Percentiles rank a stretch among this genome's conserved stretches.
These are phyloP conservation scores for Cercospora zeina DNA, from an alignment of 2,329 filamentous ascomycete genomes.

Conservation along the genomic window DNA sequence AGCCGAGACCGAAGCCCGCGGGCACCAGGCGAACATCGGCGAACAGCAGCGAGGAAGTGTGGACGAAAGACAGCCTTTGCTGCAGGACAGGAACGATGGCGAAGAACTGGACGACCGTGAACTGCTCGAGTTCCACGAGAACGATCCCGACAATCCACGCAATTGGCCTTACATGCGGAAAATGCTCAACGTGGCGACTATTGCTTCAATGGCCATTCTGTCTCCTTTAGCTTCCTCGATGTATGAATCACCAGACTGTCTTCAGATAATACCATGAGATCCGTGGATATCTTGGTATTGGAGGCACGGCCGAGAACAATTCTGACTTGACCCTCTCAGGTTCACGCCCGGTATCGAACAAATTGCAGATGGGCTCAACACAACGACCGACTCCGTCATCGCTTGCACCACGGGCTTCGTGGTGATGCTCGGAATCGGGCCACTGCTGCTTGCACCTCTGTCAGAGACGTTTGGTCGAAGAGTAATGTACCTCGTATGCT, in stretches of 20 bases:
- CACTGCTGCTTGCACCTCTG: slow-evolving; percentile 50
- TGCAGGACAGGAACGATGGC: slow-evolving; percentile 37
- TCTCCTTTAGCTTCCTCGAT: slow-evolving; percentile 53
- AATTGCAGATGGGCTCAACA: slow-evolving; percentile 51
- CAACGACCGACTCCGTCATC: slow-evolving; percentile 47
- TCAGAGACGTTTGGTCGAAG: slow-evolving; percentile 51
- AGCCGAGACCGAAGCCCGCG: slow-evolving; percentile 14
- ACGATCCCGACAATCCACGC: slow-evolving; percentile 49
- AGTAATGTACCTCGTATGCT: slow-evolving; percentile 49
- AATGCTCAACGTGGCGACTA: slow-evolving; percentile 53
- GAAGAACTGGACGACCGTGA: slow-evolving; percentile 40
- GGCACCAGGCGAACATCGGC: slow-evolving; percentile 2
- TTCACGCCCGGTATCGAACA: slow-evolving; percentile 55
- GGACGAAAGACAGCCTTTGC: slow-evolving; percentile 45
- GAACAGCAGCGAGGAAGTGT: slow-evolving; percentile 1
- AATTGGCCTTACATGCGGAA: slow-evolving; percentile 50
- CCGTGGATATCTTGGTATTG: neutral
- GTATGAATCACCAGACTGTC: slow-evolving; percentile 22
- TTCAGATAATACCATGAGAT: neutral
- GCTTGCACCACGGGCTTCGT: slow-evolving; percentile 55
- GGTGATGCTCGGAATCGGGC: slow-evolving; percentile 52
- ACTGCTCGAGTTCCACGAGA: slow-evolving; percentile 39
- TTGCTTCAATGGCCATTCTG: slow-evolving; percentile 53
- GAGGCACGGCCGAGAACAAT: too few relatives aligned
- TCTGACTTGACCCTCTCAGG: neutral